Conservation (phyloP, 305 asterid species). For the Fraxinus sp. region DNA sequence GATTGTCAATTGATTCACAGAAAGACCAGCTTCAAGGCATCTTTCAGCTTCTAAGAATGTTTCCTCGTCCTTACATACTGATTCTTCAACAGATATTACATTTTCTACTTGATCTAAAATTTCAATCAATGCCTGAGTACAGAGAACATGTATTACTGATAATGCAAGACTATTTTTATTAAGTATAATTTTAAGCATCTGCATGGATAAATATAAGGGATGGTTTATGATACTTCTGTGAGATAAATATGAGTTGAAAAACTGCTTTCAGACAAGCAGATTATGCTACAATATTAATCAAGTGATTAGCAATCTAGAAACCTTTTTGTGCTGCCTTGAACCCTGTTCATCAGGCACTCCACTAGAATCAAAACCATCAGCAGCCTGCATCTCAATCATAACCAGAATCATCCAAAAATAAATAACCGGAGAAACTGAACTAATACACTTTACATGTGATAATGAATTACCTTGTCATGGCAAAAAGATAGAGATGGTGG, state of each 20-base stretch:
- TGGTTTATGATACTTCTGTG: slow-evolving; percentile 21
- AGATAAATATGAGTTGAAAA: slow-evolving; percentile 8
- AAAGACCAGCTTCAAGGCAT: slow-evolving; percentile 39
- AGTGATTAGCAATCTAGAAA: slow-evolving; percentile 31
- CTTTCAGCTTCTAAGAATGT: slow-evolving; percentile 38
- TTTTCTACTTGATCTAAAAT: slow-evolving; percentile 94
- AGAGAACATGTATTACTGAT: slow-evolving; percentile 21
- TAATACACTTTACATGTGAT: slow-evolving; percentile 10
- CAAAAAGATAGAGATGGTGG: slow-evolving; percentile 90
- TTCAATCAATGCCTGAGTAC: slow-evolving; percentile 79
- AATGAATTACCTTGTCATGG: slow-evolving; percentile 61
- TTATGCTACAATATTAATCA: background rate
- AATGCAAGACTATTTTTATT: slow-evolving; percentile 16
- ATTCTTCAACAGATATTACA: slow-evolving; percentile 70
- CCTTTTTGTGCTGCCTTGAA: slow-evolving; percentile 86
- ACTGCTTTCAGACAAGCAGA: slow-evolving; percentile 20
- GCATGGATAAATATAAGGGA: background rate
- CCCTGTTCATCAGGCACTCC: slow-evolving; percentile 49
- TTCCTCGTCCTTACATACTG: slow-evolving; percentile 36
- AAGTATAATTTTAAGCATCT: slow-evolving; percentile 9
- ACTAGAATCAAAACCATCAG: slow-evolving; percentile 37
- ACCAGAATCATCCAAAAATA: slow-evolving; percentile 28
- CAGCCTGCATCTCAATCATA: slow-evolving; percentile 47
- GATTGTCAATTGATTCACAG: slow-evolving; percentile 27
- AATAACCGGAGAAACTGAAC: slow-evolving; percentile 17